Evolutionary conservation across 441 rosid genomes (phyloP), one percentile per base, ranked within the genome.

Genomic region (Bocquillonia castaneifolia): DNA sequence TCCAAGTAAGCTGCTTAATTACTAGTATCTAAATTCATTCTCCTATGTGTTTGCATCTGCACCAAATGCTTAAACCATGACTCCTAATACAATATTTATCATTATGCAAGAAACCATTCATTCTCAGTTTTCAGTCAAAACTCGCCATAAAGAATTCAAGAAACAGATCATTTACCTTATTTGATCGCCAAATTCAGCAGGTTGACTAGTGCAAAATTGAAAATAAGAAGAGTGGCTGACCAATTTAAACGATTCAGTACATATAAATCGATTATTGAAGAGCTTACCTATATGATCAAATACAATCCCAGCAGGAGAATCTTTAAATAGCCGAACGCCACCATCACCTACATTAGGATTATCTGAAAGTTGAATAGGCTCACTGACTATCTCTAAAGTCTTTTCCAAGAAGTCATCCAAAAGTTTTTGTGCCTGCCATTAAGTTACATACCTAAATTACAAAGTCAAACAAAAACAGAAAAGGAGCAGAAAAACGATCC

Each of bases 381-480:
- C 81, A 54, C 50, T 84, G 58, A 81, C 93, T 44, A 87, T 70
- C 72, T 68, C 82, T 68, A 93, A 60, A 55, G 45, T 84, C 78
- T 79, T 88, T 76, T 86, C 95, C 63, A 93, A 68, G 36, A 89
- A 79, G 31, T 81, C 82, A 70, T 91, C 88, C 87, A 94, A 80
- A 74, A 87, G 77, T 72, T 85, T 88, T 72, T 87, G 90, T 36
- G 88, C 96, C 96, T 93, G 93, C 73, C 68, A 70, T 26, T 40
- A 75, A 69, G 48, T 51, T 69, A 32, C 15, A 44, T 20, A 26
- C 25, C 55, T 63, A 66, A 42, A 23, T 62, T 44, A 25, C 20
- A 61, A 63, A 42, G 48, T 68, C 55, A 31, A 57, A 63, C 61
- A 12, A 63, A 0, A 29, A 51, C 31, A 47, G 63, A 67, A 37